Base-by-base conservation (phyloP, 1,284 basidiomycete species). In the Volvariella volvacea region DNA sequence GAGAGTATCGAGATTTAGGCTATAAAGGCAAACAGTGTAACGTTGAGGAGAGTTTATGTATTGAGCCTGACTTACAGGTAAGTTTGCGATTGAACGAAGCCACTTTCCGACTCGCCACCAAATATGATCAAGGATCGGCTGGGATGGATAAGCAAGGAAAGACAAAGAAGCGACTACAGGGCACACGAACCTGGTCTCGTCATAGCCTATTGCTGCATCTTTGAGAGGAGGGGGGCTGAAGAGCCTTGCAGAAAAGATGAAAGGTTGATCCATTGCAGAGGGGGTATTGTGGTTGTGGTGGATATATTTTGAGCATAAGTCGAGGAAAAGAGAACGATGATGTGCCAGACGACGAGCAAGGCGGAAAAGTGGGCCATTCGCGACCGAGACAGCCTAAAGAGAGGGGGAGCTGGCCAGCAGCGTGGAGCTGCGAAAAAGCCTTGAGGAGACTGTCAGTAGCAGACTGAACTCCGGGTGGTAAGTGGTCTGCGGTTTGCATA, bases 201-300 rank as follows among this genome's bases (percentile, higher is more conserved):
- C 71, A 50, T 80, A 82, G 14, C 83, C 83, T 51, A 88, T 78
- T 34, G 80, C 74, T 9, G 84, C 76, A 55, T 86, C 80, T 59
- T 76, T 83, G 50, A 88, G 69, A 19, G 81, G 74, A 7, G 83
- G 79, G 2, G 73, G 22, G 67, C 53, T 2, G 76, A 59, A 16
- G 78, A 57, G 22, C 83, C 83, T 21, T 59, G 62, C 37, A 83
- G 63, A 41, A 77, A 62, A 47, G 50, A 46, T 14, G 80, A 75
- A 52, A 89, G 65, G 59, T 87, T 84, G 55, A 89, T 76, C 86
- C 86, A 89, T 66, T 83, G 78, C 4, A 80, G 64, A 17, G 80
- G 78, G 14, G 76, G 76, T 7, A 70, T 57, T 7, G 67, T 55
- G 19, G 62, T 64, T 43, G 55, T 53, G 1, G 62, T 66, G 31